These are phyloP conservation scores for Solanum chilense DNA, from an alignment of 257 asterid genomes.

Conservation along the genomic window DNA sequence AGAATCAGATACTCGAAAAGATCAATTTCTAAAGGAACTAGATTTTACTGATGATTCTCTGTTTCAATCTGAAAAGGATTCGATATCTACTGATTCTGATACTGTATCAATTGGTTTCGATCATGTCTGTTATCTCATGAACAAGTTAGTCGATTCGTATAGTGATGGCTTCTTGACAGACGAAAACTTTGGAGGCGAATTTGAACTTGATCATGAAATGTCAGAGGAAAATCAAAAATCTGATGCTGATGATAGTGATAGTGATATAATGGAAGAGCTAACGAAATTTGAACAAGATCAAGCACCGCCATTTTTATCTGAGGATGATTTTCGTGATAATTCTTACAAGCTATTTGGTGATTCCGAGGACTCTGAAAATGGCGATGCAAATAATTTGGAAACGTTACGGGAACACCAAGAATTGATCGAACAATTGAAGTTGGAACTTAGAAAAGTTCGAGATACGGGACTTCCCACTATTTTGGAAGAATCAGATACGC, in stretches of 20 bases:
- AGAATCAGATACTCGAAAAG: background rate
- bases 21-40: background rate
- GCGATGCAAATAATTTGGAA: slow-evolving; percentile 49
- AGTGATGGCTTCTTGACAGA: slow-evolving; percentile 41
- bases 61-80: slow-evolving; percentile 4
- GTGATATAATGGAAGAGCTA: slow-evolving; percentile 32
- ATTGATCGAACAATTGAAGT: slow-evolving; percentile 69
- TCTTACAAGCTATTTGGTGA: background rate
- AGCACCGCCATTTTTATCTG: slow-evolving; percentile 18
- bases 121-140: slow-evolving; percentile 14
- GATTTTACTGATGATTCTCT: slow-evolving; percentile 3
- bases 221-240: slow-evolving; percentile 14
- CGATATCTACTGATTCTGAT: slow-evolving; percentile 16
- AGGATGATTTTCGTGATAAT: slow-evolving; percentile 26
- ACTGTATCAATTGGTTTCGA: slow-evolving; percentile 19
- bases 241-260: slow-evolving; percentile 31
- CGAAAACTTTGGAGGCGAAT: slow-evolving; percentile 34
- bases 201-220: background rate
- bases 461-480: slow-evolving; percentile 87
- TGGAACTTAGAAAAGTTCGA: slow-evolving; percentile 72
- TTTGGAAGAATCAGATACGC: slow-evolving; percentile 71
- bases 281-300: background rate
- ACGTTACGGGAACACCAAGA: slow-evolving; percentile 95
- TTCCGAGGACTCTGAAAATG: slow-evolving; percentile 1
- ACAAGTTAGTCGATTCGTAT: slow-evolving; percentile 18